Base-by-base conservation (phyloP, 208 protist genomes). In the Trypanosoma vivax region DNA sequence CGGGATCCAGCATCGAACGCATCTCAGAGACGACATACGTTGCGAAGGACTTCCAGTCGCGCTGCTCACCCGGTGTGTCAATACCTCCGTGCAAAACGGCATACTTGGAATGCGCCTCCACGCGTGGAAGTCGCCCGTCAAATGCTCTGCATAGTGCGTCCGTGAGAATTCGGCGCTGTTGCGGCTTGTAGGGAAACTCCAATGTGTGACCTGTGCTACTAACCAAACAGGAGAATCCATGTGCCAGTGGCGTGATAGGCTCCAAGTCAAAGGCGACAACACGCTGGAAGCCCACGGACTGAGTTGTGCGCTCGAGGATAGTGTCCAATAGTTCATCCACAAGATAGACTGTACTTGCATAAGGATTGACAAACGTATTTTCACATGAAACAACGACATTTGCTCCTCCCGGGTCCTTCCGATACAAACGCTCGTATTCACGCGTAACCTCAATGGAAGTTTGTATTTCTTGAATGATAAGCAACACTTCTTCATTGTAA, bases 11-110 rank as follows among this genome's bases (percentile, higher is more conserved):
- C 11, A 73, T 42, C 29, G 54, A 43, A 40, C 79, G 51, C 73
- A 94, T 73, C 68, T 86, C 82, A n/a, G 53, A 43, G 0, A 85
- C 50, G 28, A 91, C 55, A 51, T 88, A 94, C 29, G 70, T 70
- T 14, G 87, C 87, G 39, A 94, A 83, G 3, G 81, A 91, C 55
- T 80, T 81, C 83, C 87, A 94, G 50, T 94, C 87, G 1, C 87
- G 75, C 50, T 94, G 69, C 40, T 76, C 60, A 11, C 49, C 43
- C 6, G 51, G 47, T 24, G 82, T 90, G 35, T 90, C 76, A 51
- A 94, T 89, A 16, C 77, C 82, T 21, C 87, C 87, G 6, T 76
- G 66, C 21, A 94, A 67, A 21, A 91, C 58, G 14, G 87, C 73
- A 49, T 87, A 85, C 58, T 86, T 93, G 21, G 43, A 70, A 14